Percentiles rank a stretch among this genome's conserved stretches.
These are phyloP conservation scores for Allium sativum DNA, from an alignment of 106 monocot genomes.

Conservation along the genomic window DNA sequence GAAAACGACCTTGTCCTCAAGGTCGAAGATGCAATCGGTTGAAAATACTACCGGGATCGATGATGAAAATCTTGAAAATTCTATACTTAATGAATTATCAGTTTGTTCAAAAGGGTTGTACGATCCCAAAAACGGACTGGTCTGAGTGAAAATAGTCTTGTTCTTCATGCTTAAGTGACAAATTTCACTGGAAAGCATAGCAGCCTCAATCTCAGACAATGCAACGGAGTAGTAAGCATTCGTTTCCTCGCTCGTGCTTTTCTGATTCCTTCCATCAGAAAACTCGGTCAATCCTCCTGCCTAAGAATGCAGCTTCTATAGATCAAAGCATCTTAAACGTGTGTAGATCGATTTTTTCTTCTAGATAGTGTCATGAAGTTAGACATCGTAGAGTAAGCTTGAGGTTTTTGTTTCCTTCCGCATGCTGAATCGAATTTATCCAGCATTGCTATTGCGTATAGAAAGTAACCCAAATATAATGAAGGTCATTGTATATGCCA, in stretches of 20 bases:
- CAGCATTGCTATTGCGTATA: conserved; percentile 75
- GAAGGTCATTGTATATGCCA: conserved; percentile 82
- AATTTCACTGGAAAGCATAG: too few relatives aligned
- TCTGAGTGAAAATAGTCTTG: too few relatives aligned
- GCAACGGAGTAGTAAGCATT: conserved; percentile 86
- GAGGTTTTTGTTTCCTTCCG: conserved; percentile 63
- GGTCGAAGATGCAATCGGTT: too few relatives aligned
- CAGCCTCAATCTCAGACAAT: conserved; percentile 68
- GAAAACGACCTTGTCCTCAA: too few relatives aligned
- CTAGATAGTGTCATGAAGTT: conserved; percentile 66
- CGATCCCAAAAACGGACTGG: too few relatives aligned
- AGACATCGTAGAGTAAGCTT: conserved; percentile 57
- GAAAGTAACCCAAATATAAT: conserved; percentile 85
- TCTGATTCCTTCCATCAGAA: conserved; percentile 79
- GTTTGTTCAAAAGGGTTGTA: too few relatives aligned
- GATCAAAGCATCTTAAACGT: conserved; percentile 61
- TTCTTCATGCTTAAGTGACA: too few relatives aligned
- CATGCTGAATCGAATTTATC: conserved; percentile 67
- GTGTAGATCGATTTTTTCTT: conserved; percentile 30
- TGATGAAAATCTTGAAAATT: too few relatives aligned
- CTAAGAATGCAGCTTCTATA: conserved; percentile 94
- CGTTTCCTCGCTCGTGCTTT: conserved; percentile 91
- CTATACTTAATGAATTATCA: too few relatives aligned
- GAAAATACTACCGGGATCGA: too few relatives aligned
- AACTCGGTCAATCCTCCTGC: conserved; percentile 88